These are phyloP conservation scores for Kuraishia floccosa DNA, from an alignment of 805 yeast genomes.

Conservation along the genomic window DNA sequence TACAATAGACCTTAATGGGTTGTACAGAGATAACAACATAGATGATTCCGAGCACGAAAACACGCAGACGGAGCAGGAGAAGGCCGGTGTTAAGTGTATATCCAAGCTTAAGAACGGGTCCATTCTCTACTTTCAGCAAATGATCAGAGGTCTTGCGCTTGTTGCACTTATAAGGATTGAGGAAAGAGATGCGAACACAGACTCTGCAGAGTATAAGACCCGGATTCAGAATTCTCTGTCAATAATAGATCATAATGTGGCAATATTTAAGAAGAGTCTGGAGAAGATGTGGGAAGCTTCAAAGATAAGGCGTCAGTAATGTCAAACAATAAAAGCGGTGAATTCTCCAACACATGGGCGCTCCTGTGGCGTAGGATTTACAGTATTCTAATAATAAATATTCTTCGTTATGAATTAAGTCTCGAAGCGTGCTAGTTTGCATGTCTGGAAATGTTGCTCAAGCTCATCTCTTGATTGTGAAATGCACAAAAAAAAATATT, in stretches of 20 bases:
- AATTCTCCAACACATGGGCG: too few species aligned
- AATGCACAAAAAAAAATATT: too few species aligned
- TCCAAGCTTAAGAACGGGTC: constrained; percentile 76
- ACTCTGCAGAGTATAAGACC: constrained; percentile 11
- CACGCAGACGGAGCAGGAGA: not conserved
- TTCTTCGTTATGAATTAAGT: too few species aligned
- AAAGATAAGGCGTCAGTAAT: constrained; percentile 13
- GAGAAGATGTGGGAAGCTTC: constrained; percentile 59
- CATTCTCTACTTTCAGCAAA: constrained; percentile 74
- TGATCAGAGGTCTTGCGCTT: constrained; percentile 87
- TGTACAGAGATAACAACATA: constrained; percentile 27
- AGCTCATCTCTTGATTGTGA: too few species aligned
- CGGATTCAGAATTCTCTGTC: constrained; percentile 32
- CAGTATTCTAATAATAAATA: too few species aligned
- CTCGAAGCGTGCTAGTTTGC: too few species aligned
- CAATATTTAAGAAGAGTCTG: constrained; percentile 64
- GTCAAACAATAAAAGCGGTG: too few species aligned
- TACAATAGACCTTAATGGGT: constrained; percentile 74
- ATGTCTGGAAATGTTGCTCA: too few species aligned
- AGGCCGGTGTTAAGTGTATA: constrained; percentile 35
- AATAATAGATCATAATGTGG: constrained; percentile 82
- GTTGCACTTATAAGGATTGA: constrained; percentile 78
- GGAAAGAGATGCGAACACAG: constrained; percentile 31
- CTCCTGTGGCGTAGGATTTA: too few species aligned
- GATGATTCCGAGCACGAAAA: not conserved